Evolutionary conservation across 2,329 filamentous ascomycete genomes (phyloP).

Genomic region (Aurifilum marmelostoma): DNA sequence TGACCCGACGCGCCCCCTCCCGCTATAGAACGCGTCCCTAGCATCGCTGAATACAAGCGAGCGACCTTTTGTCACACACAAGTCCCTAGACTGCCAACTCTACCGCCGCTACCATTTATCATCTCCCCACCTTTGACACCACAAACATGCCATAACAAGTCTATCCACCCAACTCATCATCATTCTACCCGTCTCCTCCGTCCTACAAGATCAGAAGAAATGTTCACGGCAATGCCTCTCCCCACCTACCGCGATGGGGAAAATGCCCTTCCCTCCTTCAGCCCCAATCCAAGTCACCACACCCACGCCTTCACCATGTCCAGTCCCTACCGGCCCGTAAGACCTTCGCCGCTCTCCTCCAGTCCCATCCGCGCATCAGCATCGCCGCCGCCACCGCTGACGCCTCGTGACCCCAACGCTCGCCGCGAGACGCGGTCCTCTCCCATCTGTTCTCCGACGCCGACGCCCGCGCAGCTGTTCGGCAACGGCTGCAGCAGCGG

Average conservation of each 20-base stretch:
- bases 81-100: not conserved
- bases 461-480: slow-evolving; percentile 39
- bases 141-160: not conserved
- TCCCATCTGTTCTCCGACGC: slow-evolving; percentile 40
- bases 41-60: not conserved
- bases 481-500: slow-evolving; percentile 30
- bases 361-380: slow-evolving; percentile 56
- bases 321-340: slow-evolving; percentile 46
- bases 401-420: slow-evolving; percentile 48
- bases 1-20: slow-evolving; percentile 4
- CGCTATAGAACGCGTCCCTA: slow-evolving; percentile 11
- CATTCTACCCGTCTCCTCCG: too few relatives aligned
- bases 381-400: slow-evolving; percentile 42
- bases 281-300: not conserved
- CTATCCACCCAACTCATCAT: not conserved
- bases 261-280: slow-evolving; percentile 8
- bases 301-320: slow-evolving; percentile 37
- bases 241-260: slow-evolving; percentile 47
- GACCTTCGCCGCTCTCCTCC: slow-evolving; percentile 62
- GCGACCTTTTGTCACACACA: not conserved
- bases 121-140: not conserved
- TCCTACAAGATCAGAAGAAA: slow-evolving; percentile 22
- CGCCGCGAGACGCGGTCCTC: slow-evolving; percentile 51
- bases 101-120: not conserved
- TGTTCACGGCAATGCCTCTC: slow-evolving; percentile 43